Evolutionary conservation across 2,329 filamentous ascomycete genomes (phyloP), one percentile per base, ranked within the genome.

Genomic region (Claviceps arundinis): DNA sequence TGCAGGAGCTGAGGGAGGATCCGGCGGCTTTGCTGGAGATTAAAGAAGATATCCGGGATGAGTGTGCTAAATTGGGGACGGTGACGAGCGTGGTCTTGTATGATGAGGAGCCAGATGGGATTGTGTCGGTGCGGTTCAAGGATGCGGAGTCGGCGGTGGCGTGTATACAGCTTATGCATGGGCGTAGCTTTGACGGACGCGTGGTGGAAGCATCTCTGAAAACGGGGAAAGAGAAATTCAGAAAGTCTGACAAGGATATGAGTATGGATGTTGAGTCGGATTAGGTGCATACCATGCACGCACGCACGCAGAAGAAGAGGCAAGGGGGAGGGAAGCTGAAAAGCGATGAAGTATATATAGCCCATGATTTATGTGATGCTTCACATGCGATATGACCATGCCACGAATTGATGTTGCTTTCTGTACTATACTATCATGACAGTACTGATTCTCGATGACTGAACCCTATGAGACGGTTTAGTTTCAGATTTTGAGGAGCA

Each of bases 41-140:
- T 70, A 94, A 94, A 64, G 86, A 95, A 65, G 93, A 98, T 64
- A 87, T 97, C 52, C 80, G 87, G 46, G 88, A 95, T 49, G 90
- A 95, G 68, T 95, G 89, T 65, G 76, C 80, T 53, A 94, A 94
- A 69, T 73, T 93, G 14, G 93, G 93, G 3, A 76, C 84, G 24
- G 88, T 97, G 38, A 95, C 89, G 37, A 96, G 94, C 62, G 87
- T 97, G 42, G 83, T 93, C 3, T 73, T 98, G 16, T 98, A 86
- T 65, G 93, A 98, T 65, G 75, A 84, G 57, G 94, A 98, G 67
- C 71, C 79, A 4, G 85, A 89, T 0, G 93, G 93, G 17, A 78
- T 97, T 40, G 85, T 90, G 8, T 90, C 83, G 51, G 86, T 98
- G 56, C 83, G 85, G 60, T 98, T 95, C 70, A 73, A 75, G 52